Evolutionary conservation across 164 flowering plant species (phyloP), one percentile per base, ranked within the genome.

Genomic region (Cinnamomum chago): DNA sequence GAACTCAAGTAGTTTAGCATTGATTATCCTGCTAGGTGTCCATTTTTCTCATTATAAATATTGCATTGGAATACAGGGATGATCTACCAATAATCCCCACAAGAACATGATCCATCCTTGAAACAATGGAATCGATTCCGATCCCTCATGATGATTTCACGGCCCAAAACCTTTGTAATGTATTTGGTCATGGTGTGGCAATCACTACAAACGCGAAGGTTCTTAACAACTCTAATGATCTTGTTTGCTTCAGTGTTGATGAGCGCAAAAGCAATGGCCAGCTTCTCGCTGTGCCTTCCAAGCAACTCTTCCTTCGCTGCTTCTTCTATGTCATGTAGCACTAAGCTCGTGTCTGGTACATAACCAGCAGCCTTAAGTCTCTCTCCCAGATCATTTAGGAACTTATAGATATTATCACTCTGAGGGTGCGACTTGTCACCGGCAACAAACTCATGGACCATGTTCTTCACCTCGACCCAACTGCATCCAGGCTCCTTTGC

Each of bases 391-490:
- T 62, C 73, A 65, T 73, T 70, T 51, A 88, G 73, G 33, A 85
- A 76, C 23, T 40, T 60, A 50, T 88, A 88, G 20, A 88, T 87
- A 64, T 65, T 27, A 35, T 80, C 78, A 15, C 77, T 74, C 64
- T 84, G 84, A 10, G 84, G 86, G 83, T 87, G 92, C 62, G 78
- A 78, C 68, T 87, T 76, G 78, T 85, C 92, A 72, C 81, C 88
- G 65, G 89, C 76, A 33, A 86, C 82, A 78, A 88, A 88, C 70
- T 77, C 86, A 78, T 84, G 81, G 50, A 87, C 81, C 71, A 79
- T 69, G 50, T 80, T 82, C 65, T 83, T 81, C 62, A 83, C 74
- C 70, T 87, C 86, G 50, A 84, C 77, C 90, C 62, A 75, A 72
- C 81, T 76, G 40, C 67, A 58, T 23, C 76, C 81, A n/a, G 76